Conservation (phyloP, 805 yeast genomes). For the Isabelozyma rhagii region DNA sequence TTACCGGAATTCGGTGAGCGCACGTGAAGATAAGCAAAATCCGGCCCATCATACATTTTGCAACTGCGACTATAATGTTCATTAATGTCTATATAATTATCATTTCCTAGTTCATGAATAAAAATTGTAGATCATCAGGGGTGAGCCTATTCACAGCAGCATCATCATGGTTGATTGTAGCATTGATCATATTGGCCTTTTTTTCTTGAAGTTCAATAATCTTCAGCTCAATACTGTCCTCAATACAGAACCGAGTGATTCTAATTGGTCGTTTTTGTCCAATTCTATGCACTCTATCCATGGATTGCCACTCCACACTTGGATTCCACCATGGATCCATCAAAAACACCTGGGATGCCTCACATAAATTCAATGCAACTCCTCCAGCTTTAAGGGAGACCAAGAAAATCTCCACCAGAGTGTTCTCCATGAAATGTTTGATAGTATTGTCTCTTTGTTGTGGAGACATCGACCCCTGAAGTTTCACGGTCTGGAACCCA, state of each 20-base stretch:
- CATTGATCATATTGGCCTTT: slow-evolving; percentile 97
- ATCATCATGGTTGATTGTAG: slow-evolving; percentile 91
- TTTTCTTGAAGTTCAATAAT: slow-evolving; percentile 95
- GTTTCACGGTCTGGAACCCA: slow-evolving; percentile 89
- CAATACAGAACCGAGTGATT: slow-evolving; percentile 89
- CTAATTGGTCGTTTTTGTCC: slow-evolving; percentile 94
- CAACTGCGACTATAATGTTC: background rate
- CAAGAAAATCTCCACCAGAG: slow-evolving; percentile 87
- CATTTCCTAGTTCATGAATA: slow-evolving; percentile 67
- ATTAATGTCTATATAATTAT: background rate
- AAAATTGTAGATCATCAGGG: slow-evolving; percentile 91
- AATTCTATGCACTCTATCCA: slow-evolving; percentile 96
- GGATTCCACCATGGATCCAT: slow-evolving; percentile 99
- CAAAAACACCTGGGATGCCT: slow-evolving; percentile 93
- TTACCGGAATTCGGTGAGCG: background rate
- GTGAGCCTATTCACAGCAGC: slow-evolving; percentile 85
- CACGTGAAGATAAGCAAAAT: slow-evolving; percentile 2
- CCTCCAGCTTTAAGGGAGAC: slow-evolving; percentile 98
- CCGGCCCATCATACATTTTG: background rate
- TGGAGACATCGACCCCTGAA: slow-evolving; percentile 98
- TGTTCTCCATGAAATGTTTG: slow-evolving; percentile 86
- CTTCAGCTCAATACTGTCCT: slow-evolving; percentile 94
- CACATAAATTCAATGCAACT: slow-evolving; percentile 93
- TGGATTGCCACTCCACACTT: slow-evolving; percentile 96
- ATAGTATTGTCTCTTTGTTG: slow-evolving; percentile 90